These are phyloP conservation scores for Aspergillus pseudonomiae DNA, from an alignment of 2,329 filamentous ascomycete species.

Conservation along the genomic window DNA sequence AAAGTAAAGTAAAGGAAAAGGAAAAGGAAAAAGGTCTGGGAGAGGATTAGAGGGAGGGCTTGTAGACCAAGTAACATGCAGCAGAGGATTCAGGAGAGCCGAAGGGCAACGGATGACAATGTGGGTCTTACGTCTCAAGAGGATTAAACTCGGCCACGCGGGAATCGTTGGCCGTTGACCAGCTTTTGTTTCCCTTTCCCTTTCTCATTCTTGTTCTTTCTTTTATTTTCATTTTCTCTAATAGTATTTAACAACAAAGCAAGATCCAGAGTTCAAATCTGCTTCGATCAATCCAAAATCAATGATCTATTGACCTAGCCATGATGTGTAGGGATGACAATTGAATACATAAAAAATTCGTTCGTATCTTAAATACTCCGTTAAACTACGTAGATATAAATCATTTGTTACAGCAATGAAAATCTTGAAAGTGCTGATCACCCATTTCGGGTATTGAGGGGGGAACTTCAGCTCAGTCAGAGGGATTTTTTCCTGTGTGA, in stretches of 20 bases:
- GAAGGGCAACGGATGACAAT: conserved; percentile 8
- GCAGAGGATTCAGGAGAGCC: conserved; percentile 13
- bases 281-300: background rate
- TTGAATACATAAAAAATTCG: background rate
- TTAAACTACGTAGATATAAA: background rate
- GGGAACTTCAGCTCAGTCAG: background rate
- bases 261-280: background rate
- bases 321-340: background rate
- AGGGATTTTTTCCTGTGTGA: background rate
- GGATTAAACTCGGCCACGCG: conserved; percentile 10
- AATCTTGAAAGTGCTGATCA: background rate
- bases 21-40: background rate
- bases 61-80: conserved; percentile 9
- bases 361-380: background rate
- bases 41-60: background rate
- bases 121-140: conserved; percentile 10
- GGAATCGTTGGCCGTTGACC: background rate
- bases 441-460: background rate
- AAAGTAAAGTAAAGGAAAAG: too few species aligned
- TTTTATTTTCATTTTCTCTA: background rate
- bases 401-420: background rate
- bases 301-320: background rate
- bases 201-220: background rate
- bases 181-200: background rate
- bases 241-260: background rate